Evolutionary conservation across 345 rosid species (phyloP), one percentile per base, ranked within the genome.

Genomic region (Firmiana major): DNA sequence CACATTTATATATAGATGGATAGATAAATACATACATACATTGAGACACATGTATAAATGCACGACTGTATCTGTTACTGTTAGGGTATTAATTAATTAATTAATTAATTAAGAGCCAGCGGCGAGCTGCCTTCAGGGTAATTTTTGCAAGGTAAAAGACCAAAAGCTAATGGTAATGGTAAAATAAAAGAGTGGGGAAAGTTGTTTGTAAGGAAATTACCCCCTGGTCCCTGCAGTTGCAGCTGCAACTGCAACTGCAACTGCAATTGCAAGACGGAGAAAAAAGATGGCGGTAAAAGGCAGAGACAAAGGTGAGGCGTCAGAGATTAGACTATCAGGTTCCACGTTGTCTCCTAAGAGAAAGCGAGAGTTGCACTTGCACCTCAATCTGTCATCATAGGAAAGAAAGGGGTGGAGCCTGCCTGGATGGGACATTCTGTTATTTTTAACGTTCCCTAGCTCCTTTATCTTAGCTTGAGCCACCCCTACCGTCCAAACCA

Each of bases 391-490:
- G n/a, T n/a, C n/a, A n/a, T n/a, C 34, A 75, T 70, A 73, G 57
- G 74, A 38, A 38, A 58, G 38, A 70, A 2, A 71, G 26, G 11
- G 63, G 51, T 28, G 42, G 76, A 46, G 19, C 16, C 4, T 12
- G 17, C 0, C 16, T 11, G 51, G 53, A 73, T 55, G 4, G 73
- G 63, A 46, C 65, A 78, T 75, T 78, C 82, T 53, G 71, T 53
- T 49, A 43, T 4, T 55, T 38, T 65, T 64, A 34, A 48, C 59
- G 58, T 17, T 15, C 59, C 8, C 24, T n/a, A n/a, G n/a, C n/a
- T 73, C 5, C 40, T 31, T 2, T 31, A 48, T 43, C 66, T 79
- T 77, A 4, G 68, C 71, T 71, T 59, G 16, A 71, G 75, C 6
- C 16, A 48, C 53, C 40, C 40, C 40, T 0, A 38, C 42, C 34